Percentiles rank a stretch among this genome's conserved stretches.
These are phyloP conservation scores for Solanum chacoense DNA, from an alignment of 305 asterid genomes.

Conservation along the genomic window DNA sequence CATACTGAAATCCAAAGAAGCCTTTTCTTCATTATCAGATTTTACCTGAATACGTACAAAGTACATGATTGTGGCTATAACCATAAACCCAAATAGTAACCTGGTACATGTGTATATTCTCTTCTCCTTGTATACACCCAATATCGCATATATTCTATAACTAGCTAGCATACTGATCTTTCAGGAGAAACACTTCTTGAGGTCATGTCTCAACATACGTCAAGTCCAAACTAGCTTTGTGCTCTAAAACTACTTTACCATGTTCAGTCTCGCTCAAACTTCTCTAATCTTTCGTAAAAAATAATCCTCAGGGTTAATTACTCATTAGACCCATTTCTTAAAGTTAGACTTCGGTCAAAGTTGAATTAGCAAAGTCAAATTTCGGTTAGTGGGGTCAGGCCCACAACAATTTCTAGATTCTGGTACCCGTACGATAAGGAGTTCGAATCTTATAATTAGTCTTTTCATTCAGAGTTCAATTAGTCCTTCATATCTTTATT, in stretches of 20 bases:
- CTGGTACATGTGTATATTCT: background rate
- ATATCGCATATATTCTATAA: background rate
- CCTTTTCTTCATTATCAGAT: background rate
- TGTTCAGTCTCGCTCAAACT: too few relatives aligned
- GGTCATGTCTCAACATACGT: background rate
- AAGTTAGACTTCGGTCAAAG: too few relatives aligned
- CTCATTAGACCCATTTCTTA: too few relatives aligned
- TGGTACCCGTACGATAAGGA: too few relatives aligned
- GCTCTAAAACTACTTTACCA: background rate
- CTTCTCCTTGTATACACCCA: background rate
- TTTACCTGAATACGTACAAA: background rate
- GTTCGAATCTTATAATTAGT: too few relatives aligned
- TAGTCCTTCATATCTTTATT: too few relatives aligned
- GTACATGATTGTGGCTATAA: background rate
- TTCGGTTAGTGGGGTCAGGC: too few relatives aligned
- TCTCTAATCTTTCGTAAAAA: too few relatives aligned
- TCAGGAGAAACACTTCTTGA: background rate
- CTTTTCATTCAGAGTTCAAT: too few relatives aligned
- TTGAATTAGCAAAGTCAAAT: too few relatives aligned
- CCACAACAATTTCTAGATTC: too few relatives aligned
- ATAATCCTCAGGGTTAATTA: too few relatives aligned
- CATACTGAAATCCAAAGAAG: background rate
- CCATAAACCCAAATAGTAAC: background rate
- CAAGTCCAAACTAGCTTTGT: background rate
- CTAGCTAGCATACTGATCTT: background rate